Conservation (phyloP, 179 eudicot genomes). For the Heliamphora pulchella region DNA sequence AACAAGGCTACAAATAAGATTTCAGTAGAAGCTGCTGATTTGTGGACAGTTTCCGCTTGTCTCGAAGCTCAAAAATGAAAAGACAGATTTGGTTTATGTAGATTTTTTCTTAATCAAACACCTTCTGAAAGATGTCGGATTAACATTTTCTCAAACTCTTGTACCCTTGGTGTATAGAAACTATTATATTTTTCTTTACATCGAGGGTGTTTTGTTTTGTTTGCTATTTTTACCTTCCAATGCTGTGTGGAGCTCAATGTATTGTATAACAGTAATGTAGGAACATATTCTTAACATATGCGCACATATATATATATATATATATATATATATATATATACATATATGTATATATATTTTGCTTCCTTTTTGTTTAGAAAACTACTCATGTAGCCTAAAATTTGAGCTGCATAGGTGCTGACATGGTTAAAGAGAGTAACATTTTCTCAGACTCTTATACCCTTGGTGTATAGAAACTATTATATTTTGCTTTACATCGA, state of each 20-base stretch:
- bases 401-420: constrained; percentile 42
- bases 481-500: background rate
- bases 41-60: background rate
- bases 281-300: background rate
- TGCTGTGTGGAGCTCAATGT: background rate
- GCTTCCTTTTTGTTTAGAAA: background rate
- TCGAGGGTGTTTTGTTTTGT: too few relatives aligned
- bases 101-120: background rate
- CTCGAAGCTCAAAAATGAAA: background rate
- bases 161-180: background rate
- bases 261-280: background rate
- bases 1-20: background rate
- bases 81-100: background rate
- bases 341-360: too few relatives aligned
- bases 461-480: background rate
- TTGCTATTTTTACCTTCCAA: background rate
- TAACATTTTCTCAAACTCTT: background rate
- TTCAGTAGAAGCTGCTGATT: background rate
- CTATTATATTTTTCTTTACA: background rate
- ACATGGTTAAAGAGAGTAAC: constrained; percentile 43
- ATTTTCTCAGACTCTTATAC: background rate
- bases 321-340: too few relatives aligned
- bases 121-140: background rate
- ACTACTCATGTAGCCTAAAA: background rate
- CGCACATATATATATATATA: too few relatives aligned